Conservation (phyloP, 2,329 filamentous ascomycete species). For the Trichoderma atroviride region DNA sequence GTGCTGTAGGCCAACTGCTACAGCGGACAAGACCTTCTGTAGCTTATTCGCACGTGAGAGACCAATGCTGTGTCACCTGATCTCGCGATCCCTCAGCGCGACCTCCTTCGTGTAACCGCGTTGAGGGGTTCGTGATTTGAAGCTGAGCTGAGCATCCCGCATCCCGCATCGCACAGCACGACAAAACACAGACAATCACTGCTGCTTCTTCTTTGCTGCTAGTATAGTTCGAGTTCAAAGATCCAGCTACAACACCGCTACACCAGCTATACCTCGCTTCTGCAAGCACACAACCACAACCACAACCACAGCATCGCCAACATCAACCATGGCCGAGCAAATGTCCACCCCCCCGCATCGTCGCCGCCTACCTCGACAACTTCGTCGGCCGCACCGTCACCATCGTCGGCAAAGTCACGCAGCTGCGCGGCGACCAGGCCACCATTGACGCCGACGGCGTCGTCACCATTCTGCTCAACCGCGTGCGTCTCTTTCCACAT, state of each 20-base stretch:
- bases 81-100: constrained; percentile 23
- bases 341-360: constrained; percentile 80
- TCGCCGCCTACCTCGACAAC: constrained; percentile 74
- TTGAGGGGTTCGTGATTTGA: not conserved
- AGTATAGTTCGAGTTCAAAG: too few species aligned
- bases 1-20: not conserved
- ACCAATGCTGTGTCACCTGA: constrained; percentile 22
- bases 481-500: constrained; percentile 52
- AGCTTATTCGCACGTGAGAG: not conserved
- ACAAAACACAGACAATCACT: not conserved
- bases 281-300: not conserved
- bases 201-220: not conserved
- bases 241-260: not conserved
- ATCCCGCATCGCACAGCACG: not conserved
- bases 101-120: constrained; percentile 15
- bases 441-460: constrained; percentile 79
- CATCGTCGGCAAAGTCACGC: constrained; percentile 80
- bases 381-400: constrained; percentile 78
- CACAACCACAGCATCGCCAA: not conserved
- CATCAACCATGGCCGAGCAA: constrained; percentile 62
- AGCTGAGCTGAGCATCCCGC: not conserved
- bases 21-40: not conserved
- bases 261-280: not conserved
- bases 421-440: constrained; percentile 79
- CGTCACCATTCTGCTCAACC: constrained; percentile 73